Evolutionary conservation across 345 rosid species (phyloP), one percentile per base, ranked within the genome.

Genomic region (Murraya koenigii): DNA sequence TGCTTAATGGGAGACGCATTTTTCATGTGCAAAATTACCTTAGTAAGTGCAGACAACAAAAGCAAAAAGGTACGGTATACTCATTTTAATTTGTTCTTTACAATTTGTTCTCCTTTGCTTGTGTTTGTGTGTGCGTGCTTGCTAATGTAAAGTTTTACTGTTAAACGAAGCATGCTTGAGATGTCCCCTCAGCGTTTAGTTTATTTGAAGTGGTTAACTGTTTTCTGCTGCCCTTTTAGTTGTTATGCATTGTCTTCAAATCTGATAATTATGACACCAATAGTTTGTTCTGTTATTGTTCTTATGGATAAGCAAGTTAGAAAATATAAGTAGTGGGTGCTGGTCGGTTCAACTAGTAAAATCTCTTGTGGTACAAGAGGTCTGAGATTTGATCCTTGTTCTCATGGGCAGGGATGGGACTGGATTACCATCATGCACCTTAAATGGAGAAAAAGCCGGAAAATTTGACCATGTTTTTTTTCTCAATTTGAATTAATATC

Each of bases 1-100:
- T 95, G 52, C 84, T 95, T 47, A 69, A 74, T 0, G 97, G 90
- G 47, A 84, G 89, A 69, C 97, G 84, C 74, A 69, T 93, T 74
- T 92, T 89, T 83, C 84, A 80, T 1, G 68, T 89, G 70, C 92
- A 89, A 25, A 95, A 89, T 84, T 74, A 80, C 68, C 87, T 90
- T 78, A 69, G 41, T 11, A 73, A 78, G 66, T 54, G 83, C 80
- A 79, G 79, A 83, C 87, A 79, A 73, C 80, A 68, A 69, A 95
- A 88, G 78, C 85, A 81, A 75, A 91, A 81, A 95, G 98, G 99
- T 87, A 60, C 77, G 44, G 9, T 54, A 69, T 60, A 7, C 39
- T 66, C 33, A 41, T 15, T 72, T 55, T 8, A 41, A 6, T 30
- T 60, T 69, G 17, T 66, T 33, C 13, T 33, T 63, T 2, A 5